These are phyloP conservation scores for Schoenoplectus tabernaemontani DNA, from an alignment of 202 grass and related monocot genomes.

Conservation along the genomic window DNA sequence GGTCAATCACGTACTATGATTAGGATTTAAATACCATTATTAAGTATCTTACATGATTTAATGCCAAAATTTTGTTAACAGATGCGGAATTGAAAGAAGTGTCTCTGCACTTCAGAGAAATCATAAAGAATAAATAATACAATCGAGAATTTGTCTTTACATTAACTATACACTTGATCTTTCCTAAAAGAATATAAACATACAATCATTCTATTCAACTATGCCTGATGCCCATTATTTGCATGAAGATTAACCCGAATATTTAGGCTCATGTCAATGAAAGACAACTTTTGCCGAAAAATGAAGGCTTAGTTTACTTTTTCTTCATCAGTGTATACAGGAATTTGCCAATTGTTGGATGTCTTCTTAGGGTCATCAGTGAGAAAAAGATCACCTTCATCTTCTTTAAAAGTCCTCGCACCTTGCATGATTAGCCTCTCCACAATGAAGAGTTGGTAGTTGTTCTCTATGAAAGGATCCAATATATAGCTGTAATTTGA, in stretches of 20 bases:
- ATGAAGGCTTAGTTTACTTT: neutral
- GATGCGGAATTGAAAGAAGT: neutral
- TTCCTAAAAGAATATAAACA: neutral
- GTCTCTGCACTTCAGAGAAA: neutral
- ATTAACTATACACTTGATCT: neutral
- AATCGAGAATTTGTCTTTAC: neutral
- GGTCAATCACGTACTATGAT: neutral
- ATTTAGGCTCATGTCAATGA: neutral
- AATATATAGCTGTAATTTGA: constrained; percentile 80
- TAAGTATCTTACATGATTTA: neutral
- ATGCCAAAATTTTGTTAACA: neutral
- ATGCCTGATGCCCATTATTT: neutral
- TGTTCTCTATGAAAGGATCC: constrained; percentile 61
- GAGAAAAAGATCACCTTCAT: constrained; percentile 62
- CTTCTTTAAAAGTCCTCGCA: constrained; percentile 81
- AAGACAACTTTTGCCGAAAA: neutral
- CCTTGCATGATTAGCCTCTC: constrained; percentile 85
- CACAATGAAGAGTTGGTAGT: constrained; percentile 87
- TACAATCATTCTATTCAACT: neutral
- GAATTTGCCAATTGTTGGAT: constrained; percentile 65
- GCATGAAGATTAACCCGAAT: neutral
- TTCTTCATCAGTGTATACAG: constrained; percentile 60
- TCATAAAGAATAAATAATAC: constrained; percentile 1
- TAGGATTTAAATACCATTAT: neutral
- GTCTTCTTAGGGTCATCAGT: constrained; percentile 75